These are phyloP conservation scores for Leptographium galeiforme DNA, from an alignment of 2,329 filamentous ascomycete species.

Conservation along the genomic window DNA sequence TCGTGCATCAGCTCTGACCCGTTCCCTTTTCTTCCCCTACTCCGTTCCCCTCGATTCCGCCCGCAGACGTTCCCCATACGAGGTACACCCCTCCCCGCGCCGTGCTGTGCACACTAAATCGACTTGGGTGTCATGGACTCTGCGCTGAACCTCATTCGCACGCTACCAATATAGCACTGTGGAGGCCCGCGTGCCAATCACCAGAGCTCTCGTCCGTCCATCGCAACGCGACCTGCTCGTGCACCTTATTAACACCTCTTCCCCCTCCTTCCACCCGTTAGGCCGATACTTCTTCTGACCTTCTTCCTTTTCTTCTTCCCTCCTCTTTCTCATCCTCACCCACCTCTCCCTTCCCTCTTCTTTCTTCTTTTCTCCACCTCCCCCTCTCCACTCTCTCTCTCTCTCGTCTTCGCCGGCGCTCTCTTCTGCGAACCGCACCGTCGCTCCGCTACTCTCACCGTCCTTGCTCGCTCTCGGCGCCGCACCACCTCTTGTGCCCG, in stretches of 20 bases:
- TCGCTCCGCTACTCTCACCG: not conserved
- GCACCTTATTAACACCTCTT: slow-evolving; percentile 4
- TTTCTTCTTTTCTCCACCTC: not conserved
- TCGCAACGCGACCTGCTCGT: slow-evolving; percentile 3
- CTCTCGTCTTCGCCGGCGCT: not conserved
- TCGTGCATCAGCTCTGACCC: not conserved
- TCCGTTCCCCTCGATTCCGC: slow-evolving; percentile 2
- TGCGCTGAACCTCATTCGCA: not conserved
- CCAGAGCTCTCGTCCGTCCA: not conserved
- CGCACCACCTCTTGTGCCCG: not conserved
- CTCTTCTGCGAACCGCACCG: not conserved
- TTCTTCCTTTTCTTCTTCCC: not conserved
- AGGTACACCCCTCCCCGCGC: not conserved
- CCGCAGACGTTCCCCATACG: not conserved
- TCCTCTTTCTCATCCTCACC: not conserved
- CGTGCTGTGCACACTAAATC: not conserved
- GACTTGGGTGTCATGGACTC: not conserved
- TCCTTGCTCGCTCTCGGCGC: too few relatives aligned
- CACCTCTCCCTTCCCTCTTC: not conserved
- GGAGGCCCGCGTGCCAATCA: not conserved
- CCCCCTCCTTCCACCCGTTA: slow-evolving; percentile 1
- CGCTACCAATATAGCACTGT: not conserved
- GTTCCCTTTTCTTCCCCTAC: slow-evolving; percentile 8
- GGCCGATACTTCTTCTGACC: not conserved
- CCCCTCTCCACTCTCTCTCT: not conserved